phyloP scores from a whole-genome alignment of 768 basidiomycete species.

The Cantharellus anzutake region DNA sequence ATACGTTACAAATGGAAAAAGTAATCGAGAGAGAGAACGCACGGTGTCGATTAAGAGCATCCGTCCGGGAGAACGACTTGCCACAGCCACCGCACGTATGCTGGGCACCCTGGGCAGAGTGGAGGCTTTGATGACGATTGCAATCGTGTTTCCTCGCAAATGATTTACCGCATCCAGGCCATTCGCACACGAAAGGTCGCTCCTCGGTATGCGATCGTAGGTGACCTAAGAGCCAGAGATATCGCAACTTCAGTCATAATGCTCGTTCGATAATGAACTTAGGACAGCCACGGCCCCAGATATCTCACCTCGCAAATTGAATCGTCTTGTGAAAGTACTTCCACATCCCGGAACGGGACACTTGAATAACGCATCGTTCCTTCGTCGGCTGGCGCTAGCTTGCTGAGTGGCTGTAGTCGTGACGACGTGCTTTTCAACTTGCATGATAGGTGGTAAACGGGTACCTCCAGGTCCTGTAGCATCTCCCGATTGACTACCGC shows the following conservation, averaged over 20 bases:
- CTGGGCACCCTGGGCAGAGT: constrained; percentile 61
- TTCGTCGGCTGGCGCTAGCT: constrained; percentile 71
- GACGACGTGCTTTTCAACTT: constrained; percentile 88
- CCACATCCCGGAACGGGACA: constrained; percentile 93
- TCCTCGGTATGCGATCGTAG: constrained; percentile 91
- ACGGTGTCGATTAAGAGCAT: constrained; percentile 73
- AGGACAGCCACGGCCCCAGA: too few species aligned
- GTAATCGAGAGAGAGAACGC: constrained; percentile 19
- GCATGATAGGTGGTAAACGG: constrained; percentile 66
- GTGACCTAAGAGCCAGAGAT: constrained; percentile 38
- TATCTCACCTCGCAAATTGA: constrained; percentile 57
- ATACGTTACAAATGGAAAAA: background rate
- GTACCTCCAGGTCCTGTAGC: background rate
- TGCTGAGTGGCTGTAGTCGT: constrained; percentile 87
- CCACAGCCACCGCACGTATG: constrained; percentile 85
- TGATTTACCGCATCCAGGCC: constrained; percentile 86
- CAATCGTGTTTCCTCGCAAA: constrained; percentile 94
- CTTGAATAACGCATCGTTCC: constrained; percentile 81
- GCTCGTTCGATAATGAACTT: constrained; percentile 7
- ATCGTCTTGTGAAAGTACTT: constrained; percentile 89
- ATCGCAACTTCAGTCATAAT: background rate
- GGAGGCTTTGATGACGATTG: constrained; percentile 91
- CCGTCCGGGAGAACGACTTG: constrained; percentile 84
- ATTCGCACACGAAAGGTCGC: constrained; percentile 82
- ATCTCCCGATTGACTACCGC: background rate